Conservation (phyloP, 2,329 filamentous ascomycete genomes). For the Lomentospora prolificans region DNA sequence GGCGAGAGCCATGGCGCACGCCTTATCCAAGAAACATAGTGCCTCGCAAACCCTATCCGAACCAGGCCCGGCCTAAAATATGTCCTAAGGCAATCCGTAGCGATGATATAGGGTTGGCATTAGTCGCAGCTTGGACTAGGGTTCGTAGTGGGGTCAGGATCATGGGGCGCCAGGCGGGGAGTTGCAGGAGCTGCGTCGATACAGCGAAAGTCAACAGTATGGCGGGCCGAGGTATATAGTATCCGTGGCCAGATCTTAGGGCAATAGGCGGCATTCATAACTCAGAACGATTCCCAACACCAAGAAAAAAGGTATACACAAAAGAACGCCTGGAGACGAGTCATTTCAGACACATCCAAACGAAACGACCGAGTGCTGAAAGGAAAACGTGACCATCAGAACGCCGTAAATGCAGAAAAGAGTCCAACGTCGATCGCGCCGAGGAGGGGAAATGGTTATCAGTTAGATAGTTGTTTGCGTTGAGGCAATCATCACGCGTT, state of each 20-base stretch:
- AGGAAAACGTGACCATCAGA: not conserved
- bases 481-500: constrained; percentile 37
- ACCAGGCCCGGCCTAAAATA: too few relatives aligned
- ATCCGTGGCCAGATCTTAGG: not conserved
- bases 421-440: not conserved
- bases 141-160: too few relatives aligned
- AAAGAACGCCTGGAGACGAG: constrained; percentile 3
- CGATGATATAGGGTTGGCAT: too few relatives aligned
- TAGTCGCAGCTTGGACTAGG: too few relatives aligned
- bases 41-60: too few relatives aligned
- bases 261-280: not conserved
- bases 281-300: not conserved
- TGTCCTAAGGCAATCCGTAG: too few relatives aligned
- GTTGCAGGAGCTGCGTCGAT: not conserved
- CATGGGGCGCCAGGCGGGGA: too few relatives aligned
- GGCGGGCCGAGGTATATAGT: not conserved
- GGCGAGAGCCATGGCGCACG: too few relatives aligned
- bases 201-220: not conserved
- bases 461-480: not conserved
- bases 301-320: not conserved
- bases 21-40: too few relatives aligned
- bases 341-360: constrained; percentile 1
- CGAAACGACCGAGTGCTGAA: not conserved
- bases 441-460: not conserved
- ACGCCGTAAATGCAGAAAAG: constrained; percentile 7